Evolutionary conservation across 2,329 filamentous ascomycete genomes (phyloP).

Genomic region (Claviceps citrina): DNA sequence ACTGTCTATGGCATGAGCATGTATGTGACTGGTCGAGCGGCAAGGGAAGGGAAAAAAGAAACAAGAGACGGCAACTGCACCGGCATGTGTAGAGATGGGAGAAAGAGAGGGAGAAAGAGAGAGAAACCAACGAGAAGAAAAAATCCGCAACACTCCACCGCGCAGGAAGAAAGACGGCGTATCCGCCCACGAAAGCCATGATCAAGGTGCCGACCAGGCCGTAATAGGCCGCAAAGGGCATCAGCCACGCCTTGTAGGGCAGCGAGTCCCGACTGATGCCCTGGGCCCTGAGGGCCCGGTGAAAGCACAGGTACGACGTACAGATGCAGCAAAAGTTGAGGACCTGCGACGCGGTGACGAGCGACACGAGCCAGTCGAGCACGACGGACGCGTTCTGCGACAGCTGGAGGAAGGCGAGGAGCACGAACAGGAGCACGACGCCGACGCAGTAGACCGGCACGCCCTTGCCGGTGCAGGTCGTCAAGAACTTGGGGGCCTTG

Average conservation of each 20-base stretch:
- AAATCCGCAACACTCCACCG: slow-evolving; percentile 57
- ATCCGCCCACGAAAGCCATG: slow-evolving; percentile 64
- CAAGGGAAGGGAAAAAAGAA: background rate
- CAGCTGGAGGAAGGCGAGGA: slow-evolving; percentile 61
- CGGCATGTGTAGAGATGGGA: background rate
- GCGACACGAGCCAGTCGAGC: slow-evolving; percentile 54
- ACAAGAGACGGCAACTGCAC: no score
- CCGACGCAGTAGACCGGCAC: slow-evolving; percentile 62
- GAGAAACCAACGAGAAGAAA: slow-evolving; percentile 39
- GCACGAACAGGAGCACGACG: slow-evolving; percentile 49
- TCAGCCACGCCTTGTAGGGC: slow-evolving; percentile 53
- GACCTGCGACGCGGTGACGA: slow-evolving; percentile 56
- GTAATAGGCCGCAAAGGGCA: slow-evolving; percentile 59
- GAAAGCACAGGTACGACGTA: slow-evolving; percentile 56
- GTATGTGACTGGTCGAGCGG: no score
- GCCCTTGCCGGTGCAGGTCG: slow-evolving; percentile 44
- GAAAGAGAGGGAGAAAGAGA: background rate
- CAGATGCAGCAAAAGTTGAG: slow-evolving; percentile 59
- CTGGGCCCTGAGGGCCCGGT: slow-evolving; percentile 53
- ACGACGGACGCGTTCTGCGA: slow-evolving; percentile 50
- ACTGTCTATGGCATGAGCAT: slow-evolving; percentile 11
- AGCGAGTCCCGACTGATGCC: slow-evolving; percentile 50
- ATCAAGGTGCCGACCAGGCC: slow-evolving; percentile 46
- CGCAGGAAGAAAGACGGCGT: slow-evolving; percentile 52
- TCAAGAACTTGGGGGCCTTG: slow-evolving; percentile 46